These are phyloP conservation scores for Lasiodiplodia hormozganensis DNA, from an alignment of 2,329 filamentous ascomycete genomes.

Conservation along the genomic window DNA sequence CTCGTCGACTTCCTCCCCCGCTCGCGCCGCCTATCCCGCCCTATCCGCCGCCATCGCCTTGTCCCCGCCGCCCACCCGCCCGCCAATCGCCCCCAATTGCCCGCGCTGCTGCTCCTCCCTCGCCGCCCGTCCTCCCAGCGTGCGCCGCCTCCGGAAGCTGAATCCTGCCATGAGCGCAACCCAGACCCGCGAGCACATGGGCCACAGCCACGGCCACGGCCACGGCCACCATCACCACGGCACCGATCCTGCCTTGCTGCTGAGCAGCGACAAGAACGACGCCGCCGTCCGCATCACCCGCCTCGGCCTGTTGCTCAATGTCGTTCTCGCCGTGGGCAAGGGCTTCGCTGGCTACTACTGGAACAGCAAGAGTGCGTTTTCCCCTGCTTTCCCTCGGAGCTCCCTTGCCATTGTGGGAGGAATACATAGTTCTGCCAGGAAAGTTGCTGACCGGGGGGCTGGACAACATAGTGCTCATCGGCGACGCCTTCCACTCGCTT, in stretches of 20 bases:
- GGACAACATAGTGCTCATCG: conserved; percentile 69
- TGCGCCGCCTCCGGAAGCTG: conserved; percentile 12
- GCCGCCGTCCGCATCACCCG: conserved; percentile 93
- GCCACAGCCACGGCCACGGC: conserved; percentile 63
- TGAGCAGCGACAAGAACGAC: conserved; percentile 84
- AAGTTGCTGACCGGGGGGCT: neutral
- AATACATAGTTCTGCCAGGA: neutral
- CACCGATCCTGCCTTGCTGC: conserved; percentile 84
- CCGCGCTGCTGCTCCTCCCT: conserved; percentile 36
- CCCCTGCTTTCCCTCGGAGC: neutral
- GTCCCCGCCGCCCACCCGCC: neutral
- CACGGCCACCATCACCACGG: conserved; percentile 73
- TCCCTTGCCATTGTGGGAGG: neutral
- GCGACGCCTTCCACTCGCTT: conserved; percentile 94
- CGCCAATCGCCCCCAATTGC: neutral
- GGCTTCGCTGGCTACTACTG: conserved; percentile 92
- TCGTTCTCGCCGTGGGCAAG: conserved; percentile 93
- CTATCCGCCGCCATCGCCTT: conserved; percentile 5
- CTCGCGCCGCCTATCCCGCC: neutral
- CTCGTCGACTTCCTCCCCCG: neutral
- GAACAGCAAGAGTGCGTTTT: conserved; percentile 73
- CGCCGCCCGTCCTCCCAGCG: conserved; percentile 46
- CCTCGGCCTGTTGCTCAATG: conserved; percentile 85
- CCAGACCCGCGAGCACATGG: conserved; percentile 44
- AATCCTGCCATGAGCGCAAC: conserved; percentile 33